These are phyloP conservation scores for Colletotrichum sp. DNA, from an alignment of 2,329 filamentous ascomycete species.

Conservation along the genomic window DNA sequence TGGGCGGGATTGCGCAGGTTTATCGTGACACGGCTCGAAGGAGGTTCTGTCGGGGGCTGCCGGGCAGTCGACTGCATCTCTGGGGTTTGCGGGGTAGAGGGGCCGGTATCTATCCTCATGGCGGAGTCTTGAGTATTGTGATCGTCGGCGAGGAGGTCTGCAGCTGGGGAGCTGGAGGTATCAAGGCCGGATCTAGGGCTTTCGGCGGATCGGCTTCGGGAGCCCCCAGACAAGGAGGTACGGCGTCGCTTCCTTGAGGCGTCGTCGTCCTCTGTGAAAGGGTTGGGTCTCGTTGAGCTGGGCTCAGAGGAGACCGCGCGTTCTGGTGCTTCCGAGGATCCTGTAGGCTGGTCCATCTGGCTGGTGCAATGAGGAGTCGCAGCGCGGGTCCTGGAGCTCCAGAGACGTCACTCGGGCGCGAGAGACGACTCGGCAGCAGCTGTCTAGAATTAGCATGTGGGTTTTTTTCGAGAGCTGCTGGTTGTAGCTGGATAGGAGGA, in stretches of 20 bases:
- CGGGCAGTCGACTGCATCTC: slow-evolving; percentile 35
- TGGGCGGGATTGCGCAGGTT: slow-evolving; percentile 58
- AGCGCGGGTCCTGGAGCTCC: slow-evolving; percentile 49
- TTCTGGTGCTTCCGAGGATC: slow-evolving; percentile 57
- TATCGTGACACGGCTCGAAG: slow-evolving; percentile 65
- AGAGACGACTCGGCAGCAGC: slow-evolving; percentile 59
- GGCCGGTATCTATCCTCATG: slow-evolving; percentile 48
- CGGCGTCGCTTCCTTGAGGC: slow-evolving; percentile 67
- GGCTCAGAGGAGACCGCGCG: slow-evolving; percentile 68
- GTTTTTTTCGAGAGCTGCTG: slow-evolving; percentile 27
- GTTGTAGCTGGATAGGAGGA: slow-evolving; percentile 19
- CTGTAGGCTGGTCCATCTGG: slow-evolving; percentile 61
- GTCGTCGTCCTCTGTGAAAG: slow-evolving; percentile 64
- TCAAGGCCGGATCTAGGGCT: slow-evolving; percentile 37
- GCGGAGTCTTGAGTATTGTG: slow-evolving; percentile 30
- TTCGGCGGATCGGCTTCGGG: slow-evolving; percentile 58
- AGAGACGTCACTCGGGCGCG: slow-evolving; percentile 56
- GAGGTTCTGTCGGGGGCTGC: slow-evolving; percentile 42
- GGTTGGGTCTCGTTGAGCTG: slow-evolving; percentile 67
- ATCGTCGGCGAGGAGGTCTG: slow-evolving; percentile 27
- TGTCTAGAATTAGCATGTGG: slow-evolving; percentile 64
- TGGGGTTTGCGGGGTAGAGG: slow-evolving; percentile 47
- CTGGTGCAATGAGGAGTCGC: slow-evolving; percentile 39
- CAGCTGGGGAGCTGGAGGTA: slow-evolving; percentile 35
- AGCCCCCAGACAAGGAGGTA: slow-evolving; percentile 58